These are phyloP conservation scores for Vanilla planifolia DNA, from an alignment of 106 monocot species.

Conservation along the genomic window DNA sequence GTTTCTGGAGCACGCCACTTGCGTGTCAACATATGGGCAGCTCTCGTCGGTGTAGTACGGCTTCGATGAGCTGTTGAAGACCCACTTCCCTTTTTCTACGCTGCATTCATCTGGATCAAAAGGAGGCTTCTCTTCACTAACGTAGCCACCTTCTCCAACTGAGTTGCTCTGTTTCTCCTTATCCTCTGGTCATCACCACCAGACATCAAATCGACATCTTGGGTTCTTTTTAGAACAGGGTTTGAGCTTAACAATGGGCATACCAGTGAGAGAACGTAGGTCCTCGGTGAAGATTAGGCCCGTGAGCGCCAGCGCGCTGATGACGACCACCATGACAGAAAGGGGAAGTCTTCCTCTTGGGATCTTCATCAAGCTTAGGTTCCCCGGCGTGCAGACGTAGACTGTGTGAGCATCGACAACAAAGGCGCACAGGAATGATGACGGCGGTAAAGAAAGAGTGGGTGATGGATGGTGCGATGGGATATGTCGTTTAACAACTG, in stretches of 20 bases:
- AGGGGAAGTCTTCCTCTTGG: constrained; percentile 36
- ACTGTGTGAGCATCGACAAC: too few species aligned
- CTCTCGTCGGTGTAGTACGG: background rate
- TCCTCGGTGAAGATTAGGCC: constrained; percentile 67
- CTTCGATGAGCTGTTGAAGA: background rate
- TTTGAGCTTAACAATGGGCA: constrained; percentile 35
- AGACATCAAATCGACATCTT: constrained; percentile 4
- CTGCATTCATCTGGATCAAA: constrained; percentile 1
- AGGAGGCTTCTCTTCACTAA: background rate
- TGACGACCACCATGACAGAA: constrained; percentile 35
- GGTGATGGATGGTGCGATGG: constrained; percentile 7
- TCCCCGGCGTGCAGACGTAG: too few species aligned
- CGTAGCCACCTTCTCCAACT: background rate
- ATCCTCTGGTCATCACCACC: constrained; percentile 6
- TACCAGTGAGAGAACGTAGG: constrained; percentile 53
- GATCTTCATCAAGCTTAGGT: constrained; percentile 33
- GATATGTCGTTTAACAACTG: constrained; percentile 1
- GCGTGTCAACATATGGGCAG: background rate
- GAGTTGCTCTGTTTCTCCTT: background rate
- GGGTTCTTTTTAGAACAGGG: constrained; percentile 8
- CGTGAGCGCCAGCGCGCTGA: constrained; percentile 37
- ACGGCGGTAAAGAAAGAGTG: background rate
- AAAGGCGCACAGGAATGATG: too few species aligned
- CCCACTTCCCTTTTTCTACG: constrained; percentile 1
- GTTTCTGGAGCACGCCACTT: constrained; percentile 1